Evolutionary conservation across 495 filamentous ascomycete species (phyloP), one percentile per base, ranked within the genome.

Genomic region (Podospora pseudocomata): DNA sequence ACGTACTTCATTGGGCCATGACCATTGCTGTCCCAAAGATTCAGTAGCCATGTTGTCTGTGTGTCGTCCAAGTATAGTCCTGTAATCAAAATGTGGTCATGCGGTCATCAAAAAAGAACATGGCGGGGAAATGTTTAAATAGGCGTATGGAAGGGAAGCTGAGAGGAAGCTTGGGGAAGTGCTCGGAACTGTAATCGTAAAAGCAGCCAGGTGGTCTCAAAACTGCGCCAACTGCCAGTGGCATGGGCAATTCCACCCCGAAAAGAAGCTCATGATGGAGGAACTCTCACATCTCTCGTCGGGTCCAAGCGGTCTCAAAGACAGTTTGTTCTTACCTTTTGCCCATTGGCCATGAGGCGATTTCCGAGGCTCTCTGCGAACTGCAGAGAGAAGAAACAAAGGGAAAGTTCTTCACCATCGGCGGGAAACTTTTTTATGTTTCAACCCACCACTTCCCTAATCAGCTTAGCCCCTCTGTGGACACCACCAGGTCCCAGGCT

Each of bases 171-270:
- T 59, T 58, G 53, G 60, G 32, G 15, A 63, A 66, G 65, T 28
- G 28, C 26, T 54, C 59, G 26, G 67, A 65, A 69, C 16, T 18
- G 55, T 61, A 19, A 58, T 26, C n/a, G 23, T 5, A 26, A 26
- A 19, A 26, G 23, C 55, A 58, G 55, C 55, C 55, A 63, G 65
- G 63, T 65, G 61, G 68, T 70, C 60, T 66, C 61, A 66, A 54
- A 26, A 62, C 55, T 32, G 44, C 68, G 65, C 68, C 68, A 70
- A 60, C 68, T 70, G 23, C 23, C 23, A 1, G 23, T 23, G 60
- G 55, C 64, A 49, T 58, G 18, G 65, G 62, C 68, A 70, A 65
- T 60, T 30, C 64, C 9, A 32, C 62, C 62, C 28, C 53, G 18
- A 11, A 5, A 34, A 30, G 20, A 58, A 1, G 53, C 23, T 26